Base-by-base conservation (phyloP, 2,329 filamentous ascomycete species). In the Mycosphaerella sp. region DNA sequence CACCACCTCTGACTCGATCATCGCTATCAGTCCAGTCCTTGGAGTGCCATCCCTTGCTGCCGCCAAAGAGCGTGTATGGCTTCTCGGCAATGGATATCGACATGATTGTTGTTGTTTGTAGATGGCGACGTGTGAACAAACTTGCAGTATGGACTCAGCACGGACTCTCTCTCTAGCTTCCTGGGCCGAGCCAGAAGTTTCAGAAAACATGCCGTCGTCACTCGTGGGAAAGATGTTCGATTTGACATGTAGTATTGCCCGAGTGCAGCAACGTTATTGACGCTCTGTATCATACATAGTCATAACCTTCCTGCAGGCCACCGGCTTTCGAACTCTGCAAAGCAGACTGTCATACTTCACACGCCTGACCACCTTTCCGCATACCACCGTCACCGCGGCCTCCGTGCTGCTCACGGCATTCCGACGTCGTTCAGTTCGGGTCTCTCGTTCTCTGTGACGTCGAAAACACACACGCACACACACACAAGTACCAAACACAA, bases 1-100 rank as follows among this genome's bases (percentile, higher is more conserved):
- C 77, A 44, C 87, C 87, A 52, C 86, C 86, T 40, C 87, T 81
- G n/a, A 91, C 85, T 27, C 82, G 76, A 68, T 91, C 87, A 66
- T 91, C 86, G 47, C 80, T 83, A 12, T 80, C 73, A 6, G 78
- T 82, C 85, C 86, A 91, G 56, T 80, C 75, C 44, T 71, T 66
- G 1, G 74, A 64, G 17, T 74, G 68, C 84, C 85, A 87, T 17
- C 73, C 68, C 66, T 57, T 56, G 45, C 62, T 53, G 17, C 65
- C 66, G 35, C 67, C 67, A 51, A 69, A 69, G 5, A 69, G 60
- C 41, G 57, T 53, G 32, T 49, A 54, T 44, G 55, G 45, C 40
- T 58, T 53, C 39, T 56, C 48, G 32, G 54, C 48, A 8, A 10
- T 8, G 16, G 13, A 30, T 14, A 14, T 44, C 13, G 27, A 34